phyloP scores from a whole-genome alignment of 2,329 filamentous ascomycete species.

The Epichloe uncinata region DNA sequence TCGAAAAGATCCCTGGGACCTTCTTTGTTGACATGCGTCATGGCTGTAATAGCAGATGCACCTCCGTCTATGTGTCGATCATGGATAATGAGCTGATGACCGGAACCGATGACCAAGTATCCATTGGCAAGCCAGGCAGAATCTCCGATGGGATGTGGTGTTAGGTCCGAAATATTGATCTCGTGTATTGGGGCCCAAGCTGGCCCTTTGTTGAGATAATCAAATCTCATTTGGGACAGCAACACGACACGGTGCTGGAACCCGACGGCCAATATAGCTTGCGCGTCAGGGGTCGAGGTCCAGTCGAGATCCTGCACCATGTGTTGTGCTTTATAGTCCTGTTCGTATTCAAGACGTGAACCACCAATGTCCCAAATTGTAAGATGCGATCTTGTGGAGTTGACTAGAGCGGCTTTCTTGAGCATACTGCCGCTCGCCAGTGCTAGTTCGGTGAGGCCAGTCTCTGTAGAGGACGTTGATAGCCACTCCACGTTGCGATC shows the following conservation, averaged over 20 bases:
- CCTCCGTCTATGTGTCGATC: slow-evolving; percentile 59
- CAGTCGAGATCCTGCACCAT: slow-evolving; percentile 80
- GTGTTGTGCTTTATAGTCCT: slow-evolving; percentile 59
- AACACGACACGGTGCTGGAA: slow-evolving; percentile 77
- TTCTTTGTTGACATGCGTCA: slow-evolving; percentile 35
- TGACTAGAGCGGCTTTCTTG: slow-evolving; percentile 75
- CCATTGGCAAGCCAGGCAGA: slow-evolving; percentile 83
- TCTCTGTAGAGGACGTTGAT: slow-evolving; percentile 68
- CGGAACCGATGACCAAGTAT: slow-evolving; percentile 74
- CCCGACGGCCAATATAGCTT: slow-evolving; percentile 83
- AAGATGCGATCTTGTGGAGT: slow-evolving; percentile 56
- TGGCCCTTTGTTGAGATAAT: slow-evolving; percentile 79
- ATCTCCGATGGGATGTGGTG: slow-evolving; percentile 82
- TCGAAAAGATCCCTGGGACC: slow-evolving; percentile 62
- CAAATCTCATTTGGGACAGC: slow-evolving; percentile 77
- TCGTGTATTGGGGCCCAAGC: slow-evolving; percentile 80
- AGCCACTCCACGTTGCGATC: slow-evolving; percentile 63
- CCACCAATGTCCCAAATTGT: slow-evolving; percentile 87
- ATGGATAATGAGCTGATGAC: slow-evolving; percentile 82
- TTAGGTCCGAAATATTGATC: slow-evolving; percentile 67
- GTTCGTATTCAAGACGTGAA: slow-evolving; percentile 67
- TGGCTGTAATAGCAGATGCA: slow-evolving; percentile 41
- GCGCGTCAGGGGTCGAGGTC: slow-evolving; percentile 81
- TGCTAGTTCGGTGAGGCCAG: slow-evolving; percentile 56
- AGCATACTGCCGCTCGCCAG: slow-evolving; percentile 76